Percentiles rank a stretch among this genome's conserved stretches.
These are phyloP conservation scores for Dothiorella sarmentorum DNA, from an alignment of 2,329 filamentous ascomycete species.

Conservation along the genomic window DNA sequence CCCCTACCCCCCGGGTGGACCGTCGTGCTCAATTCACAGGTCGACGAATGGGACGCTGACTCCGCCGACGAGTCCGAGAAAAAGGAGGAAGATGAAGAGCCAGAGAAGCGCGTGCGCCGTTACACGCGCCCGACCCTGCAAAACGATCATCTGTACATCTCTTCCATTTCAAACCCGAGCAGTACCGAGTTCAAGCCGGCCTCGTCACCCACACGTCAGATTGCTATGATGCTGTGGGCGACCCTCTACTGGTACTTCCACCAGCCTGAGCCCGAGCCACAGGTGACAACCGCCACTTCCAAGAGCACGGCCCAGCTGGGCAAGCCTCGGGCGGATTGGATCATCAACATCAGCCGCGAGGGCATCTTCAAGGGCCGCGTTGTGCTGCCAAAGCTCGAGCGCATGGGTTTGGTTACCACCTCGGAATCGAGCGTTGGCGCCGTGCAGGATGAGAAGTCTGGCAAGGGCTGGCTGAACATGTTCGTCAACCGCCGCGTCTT, in stretches of 20 bases:
- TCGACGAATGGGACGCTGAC: constrained; percentile 27
- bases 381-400: constrained; percentile 83
- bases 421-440: constrained; percentile 72
- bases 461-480: constrained; percentile 71
- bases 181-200: constrained; percentile 75
- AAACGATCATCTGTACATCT: constrained; percentile 84
- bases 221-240: constrained; percentile 95
- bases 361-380: constrained; percentile 84
- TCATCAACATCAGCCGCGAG: constrained; percentile 76
- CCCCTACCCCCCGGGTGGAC: constrained; percentile 87
- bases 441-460: constrained; percentile 57
- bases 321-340: constrained; percentile 80
- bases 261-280: constrained; percentile 67
- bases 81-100: constrained; percentile 24
- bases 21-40: constrained; percentile 73
- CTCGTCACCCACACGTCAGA: constrained; percentile 77
- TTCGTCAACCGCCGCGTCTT: constrained; percentile 78
- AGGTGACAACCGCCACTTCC: constrained; percentile 61
- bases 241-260: constrained; percentile 98
- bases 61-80: constrained; percentile 34
- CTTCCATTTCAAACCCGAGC: constrained; percentile 81
- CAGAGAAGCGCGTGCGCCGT: constrained; percentile 50
- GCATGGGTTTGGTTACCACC: constrained; percentile 81
- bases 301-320: constrained; percentile 62
- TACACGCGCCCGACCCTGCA: constrained; percentile 72